These are phyloP conservation scores for Prunus salicina DNA, from an alignment of 306 rosid genomes.

Conservation along the genomic window DNA sequence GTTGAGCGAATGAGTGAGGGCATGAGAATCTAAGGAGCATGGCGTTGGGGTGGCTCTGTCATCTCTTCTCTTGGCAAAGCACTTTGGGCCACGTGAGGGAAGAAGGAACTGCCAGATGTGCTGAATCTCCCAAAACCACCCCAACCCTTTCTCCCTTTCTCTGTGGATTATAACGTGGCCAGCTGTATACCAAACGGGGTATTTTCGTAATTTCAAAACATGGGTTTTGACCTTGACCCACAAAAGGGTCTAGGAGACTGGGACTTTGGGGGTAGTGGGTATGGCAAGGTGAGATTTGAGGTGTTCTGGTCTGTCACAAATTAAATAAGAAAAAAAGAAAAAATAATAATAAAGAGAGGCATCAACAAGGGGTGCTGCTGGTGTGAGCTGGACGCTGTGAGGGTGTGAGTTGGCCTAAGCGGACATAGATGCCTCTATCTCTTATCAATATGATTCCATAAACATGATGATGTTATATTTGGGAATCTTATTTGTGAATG, in stretches of 20 bases:
- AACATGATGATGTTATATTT: neutral
- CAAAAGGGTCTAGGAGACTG: neutral
- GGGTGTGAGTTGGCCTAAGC: constrained; percentile 27
- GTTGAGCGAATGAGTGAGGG: neutral
- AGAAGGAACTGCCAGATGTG: constrained; percentile 20
- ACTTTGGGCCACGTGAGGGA: constrained; percentile 21
- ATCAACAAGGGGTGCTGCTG: constrained; percentile 19
- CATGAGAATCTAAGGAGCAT: neutral
- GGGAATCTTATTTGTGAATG: neutral
- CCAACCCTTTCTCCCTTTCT: neutral
- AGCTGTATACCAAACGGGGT: constrained; percentile 34
- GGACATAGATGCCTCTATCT: neutral
- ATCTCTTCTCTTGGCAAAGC: neutral
- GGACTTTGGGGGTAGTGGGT: neutral
- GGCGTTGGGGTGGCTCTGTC: neutral
- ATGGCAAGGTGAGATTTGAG: neutral
- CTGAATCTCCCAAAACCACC: neutral
- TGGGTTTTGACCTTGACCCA: constrained; percentile 19
- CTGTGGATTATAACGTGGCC: constrained; percentile 47
- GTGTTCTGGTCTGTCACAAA: neutral
- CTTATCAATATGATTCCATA: neutral
- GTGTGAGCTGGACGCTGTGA: constrained; percentile 28
- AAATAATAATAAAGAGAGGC: constrained; percentile 6
- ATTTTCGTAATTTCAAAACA: neutral
- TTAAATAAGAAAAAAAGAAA: neutral